Base-by-base conservation (phyloP, 2,329 filamentous ascomycete species). In the Penicillium sp. region DNA sequence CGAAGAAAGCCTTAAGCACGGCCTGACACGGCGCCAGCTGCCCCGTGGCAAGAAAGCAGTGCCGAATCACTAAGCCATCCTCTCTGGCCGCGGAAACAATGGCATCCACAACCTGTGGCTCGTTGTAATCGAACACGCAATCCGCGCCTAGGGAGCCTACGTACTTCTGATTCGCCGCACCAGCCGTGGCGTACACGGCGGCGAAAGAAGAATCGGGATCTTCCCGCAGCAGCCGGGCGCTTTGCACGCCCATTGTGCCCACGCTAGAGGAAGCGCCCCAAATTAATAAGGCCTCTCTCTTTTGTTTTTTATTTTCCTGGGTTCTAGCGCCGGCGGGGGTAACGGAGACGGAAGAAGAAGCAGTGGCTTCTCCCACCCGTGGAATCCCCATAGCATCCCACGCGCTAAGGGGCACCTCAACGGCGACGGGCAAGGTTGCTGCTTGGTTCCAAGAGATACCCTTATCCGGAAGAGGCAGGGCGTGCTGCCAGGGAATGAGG, bases 181-280 rank as follows among this genome's bases (percentile, higher is more conserved):
- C 72, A 0, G 78, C 70, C 0, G 76, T 76, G 7, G 77, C 76
- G 31, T 80, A 81, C 5, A 80, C 78, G 3, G 75, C 73, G 0
- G 70, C 71, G 42, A 76, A 68, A 19, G 69, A 52, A 51, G 75
- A 73, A 23, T 45, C 50, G 1, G 6, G 55, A 53, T 78, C 68
- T 10, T 75, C 64, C 1, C 74, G 71, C 17, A 80, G 58, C 4
- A 77, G 2, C 4, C 70, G 69, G 8, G 73, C 77, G 3, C 52
- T 72, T 59, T 80, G 78, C 4, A 81, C 76, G 0, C 75, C 75
- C 74, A 80, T 78, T 0, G 72, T 77, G 1, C 77, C 78, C 1
- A 81, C 74, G 44, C 78, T 80, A 0, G 77, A 79, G 10, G 77
- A 78, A 4, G 74, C 78, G 1, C 78, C 78, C 78, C 78, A 80